Evolutionary conservation across 495 filamentous ascomycete genomes (phyloP).

Genomic region (Aspergillus sclerotiicarbonarius): DNA sequence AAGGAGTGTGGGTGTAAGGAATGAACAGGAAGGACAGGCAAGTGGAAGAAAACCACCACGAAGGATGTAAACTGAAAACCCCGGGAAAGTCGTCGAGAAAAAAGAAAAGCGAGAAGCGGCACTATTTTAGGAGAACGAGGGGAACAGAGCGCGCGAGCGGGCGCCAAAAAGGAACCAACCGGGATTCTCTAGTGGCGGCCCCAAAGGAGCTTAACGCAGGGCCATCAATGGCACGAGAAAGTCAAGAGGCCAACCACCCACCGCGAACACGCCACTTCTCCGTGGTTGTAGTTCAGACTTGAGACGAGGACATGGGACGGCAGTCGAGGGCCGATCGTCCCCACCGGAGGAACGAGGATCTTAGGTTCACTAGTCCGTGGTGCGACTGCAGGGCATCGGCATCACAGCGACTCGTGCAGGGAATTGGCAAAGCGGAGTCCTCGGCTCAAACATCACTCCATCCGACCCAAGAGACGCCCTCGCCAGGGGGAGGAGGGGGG

Average conservation of each 20-base stretch:
- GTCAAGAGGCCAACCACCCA: conserved; percentile 4
- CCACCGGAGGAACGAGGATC: conserved; percentile 28
- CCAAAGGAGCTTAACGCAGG: conserved; percentile 15
- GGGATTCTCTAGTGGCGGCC: conserved; percentile 1
- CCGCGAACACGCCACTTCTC: conserved; percentile 22
- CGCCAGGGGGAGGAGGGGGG: background rate
- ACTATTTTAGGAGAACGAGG: conserved; percentile 24
- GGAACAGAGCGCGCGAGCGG: conserved; percentile 11
- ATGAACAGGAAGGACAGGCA: conserved; percentile 1
- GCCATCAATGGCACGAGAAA: conserved; percentile 13
- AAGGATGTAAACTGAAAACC: conserved; percentile 2
- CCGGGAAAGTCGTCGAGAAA: conserved; percentile 8
- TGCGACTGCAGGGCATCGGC: conserved; percentile 12
- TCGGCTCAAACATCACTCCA: conserved; percentile 9
- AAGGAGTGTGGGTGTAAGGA: conserved; percentile 3
- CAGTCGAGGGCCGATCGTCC: conserved; percentile 28
- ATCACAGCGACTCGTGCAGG: conserved; percentile 24
- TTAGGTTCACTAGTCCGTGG: conserved; percentile 13
- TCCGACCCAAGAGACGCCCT: background rate
- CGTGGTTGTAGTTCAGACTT: conserved; percentile 10
- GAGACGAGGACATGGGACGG: conserved; percentile 20
- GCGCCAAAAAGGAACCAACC: conserved; percentile 1
- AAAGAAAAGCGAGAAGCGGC: conserved; percentile 11
- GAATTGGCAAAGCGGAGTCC: conserved; percentile 18
- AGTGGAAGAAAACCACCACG: conserved; percentile 8